Percentiles rank a stretch among this genome's conserved stretches.
Conservation (phyloP, 2,329 filamentous ascomycete genomes). For the Ophiostoma novo-ulmi region DNA sequence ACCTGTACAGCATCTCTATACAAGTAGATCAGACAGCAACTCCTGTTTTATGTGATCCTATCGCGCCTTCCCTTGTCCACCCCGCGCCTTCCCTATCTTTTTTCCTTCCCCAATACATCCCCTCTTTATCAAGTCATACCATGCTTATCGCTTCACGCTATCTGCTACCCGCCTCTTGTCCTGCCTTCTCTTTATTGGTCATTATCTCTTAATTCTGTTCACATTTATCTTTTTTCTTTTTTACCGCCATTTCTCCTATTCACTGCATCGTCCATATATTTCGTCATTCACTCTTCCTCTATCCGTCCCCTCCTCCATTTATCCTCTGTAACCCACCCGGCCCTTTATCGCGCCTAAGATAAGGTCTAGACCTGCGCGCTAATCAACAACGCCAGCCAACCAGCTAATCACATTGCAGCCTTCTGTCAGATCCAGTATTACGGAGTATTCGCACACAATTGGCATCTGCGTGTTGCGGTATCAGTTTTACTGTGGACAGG, state of each 20-base stretch:
- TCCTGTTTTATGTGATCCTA: not conserved
- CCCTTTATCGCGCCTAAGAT: constrained; percentile 17
- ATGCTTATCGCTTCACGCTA: not conserved
- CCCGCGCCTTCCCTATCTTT: constrained; percentile 11
- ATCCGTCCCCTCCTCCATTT: not conserved
- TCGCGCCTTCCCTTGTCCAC: not conserved
- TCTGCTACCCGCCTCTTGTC: not conserved
- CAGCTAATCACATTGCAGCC: constrained; percentile 14
- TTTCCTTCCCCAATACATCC: not conserved
- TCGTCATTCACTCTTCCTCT: not conserved
- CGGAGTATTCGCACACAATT: not conserved
- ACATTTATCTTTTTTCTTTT: too few relatives aligned
- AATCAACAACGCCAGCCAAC: not conserved
- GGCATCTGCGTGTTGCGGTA: not conserved
- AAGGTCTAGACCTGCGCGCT: constrained; percentile 11
- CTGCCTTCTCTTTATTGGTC: not conserved
- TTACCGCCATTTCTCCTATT: constrained; percentile 10
- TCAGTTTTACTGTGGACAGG: not conserved
- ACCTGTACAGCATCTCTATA: too few relatives aligned
- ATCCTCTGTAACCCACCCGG: not conserved
- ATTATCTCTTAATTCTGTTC: not conserved
- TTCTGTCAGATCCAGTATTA: constrained; percentile 11
- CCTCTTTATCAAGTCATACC: constrained; percentile 10
- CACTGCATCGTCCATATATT: not conserved
- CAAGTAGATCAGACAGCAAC: too few relatives aligned